A percentile compares a stretch with the other conserved stretches of the same genome.
These are phyloP conservation scores for Biscogniauxia sp. DNA, from an alignment of 2,329 filamentous ascomycete genomes.

Conservation along the genomic window DNA sequence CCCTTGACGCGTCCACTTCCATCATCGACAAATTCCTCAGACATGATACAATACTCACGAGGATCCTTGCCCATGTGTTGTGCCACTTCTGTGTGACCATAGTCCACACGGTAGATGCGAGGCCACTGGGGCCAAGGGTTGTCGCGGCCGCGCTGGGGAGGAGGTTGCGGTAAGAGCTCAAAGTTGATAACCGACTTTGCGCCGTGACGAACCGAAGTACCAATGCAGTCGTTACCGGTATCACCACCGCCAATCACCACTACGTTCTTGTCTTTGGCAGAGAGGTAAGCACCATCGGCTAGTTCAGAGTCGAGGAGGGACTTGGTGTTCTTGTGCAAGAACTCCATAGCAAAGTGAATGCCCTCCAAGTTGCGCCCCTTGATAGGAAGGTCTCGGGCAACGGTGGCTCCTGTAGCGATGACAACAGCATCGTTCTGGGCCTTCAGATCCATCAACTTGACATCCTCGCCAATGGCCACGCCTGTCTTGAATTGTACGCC, in stretches of 20 bases:
- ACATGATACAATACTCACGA: constrained; percentile 97
- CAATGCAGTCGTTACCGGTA: constrained; percentile 97
- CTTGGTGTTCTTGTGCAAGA: constrained; percentile 96
- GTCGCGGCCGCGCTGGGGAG: constrained; percentile 83
- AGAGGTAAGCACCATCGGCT: constrained; percentile 81
- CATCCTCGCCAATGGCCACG: constrained; percentile 73
- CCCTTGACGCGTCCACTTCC: constrained; percentile 86
- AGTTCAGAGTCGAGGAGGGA: constrained; percentile 91
- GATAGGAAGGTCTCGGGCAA: constrained; percentile 89
- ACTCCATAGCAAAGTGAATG: constrained; percentile 96
- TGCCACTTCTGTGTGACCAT: constrained; percentile 92
- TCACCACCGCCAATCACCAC: constrained; percentile 97
- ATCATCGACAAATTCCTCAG: constrained; percentile 91
- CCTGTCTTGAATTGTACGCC: constrained; percentile 80
- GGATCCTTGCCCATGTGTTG: constrained; percentile 95
- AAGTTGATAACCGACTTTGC: constrained; percentile 97
- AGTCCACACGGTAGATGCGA: constrained; percentile 96
- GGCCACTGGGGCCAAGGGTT: constrained; percentile 99
- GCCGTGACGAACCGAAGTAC: constrained; percentile 91
- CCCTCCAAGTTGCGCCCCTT: constrained; percentile 84
- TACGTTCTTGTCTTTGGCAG: constrained; percentile 92
- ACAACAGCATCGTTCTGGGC: constrained; percentile 78
- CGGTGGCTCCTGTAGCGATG: constrained; percentile 88
- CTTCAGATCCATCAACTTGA: constrained; percentile 70
- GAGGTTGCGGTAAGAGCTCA: constrained; percentile 89